Conservation (phyloP, 768 basidiomycete genomes). For the Suillus plorans region DNA sequence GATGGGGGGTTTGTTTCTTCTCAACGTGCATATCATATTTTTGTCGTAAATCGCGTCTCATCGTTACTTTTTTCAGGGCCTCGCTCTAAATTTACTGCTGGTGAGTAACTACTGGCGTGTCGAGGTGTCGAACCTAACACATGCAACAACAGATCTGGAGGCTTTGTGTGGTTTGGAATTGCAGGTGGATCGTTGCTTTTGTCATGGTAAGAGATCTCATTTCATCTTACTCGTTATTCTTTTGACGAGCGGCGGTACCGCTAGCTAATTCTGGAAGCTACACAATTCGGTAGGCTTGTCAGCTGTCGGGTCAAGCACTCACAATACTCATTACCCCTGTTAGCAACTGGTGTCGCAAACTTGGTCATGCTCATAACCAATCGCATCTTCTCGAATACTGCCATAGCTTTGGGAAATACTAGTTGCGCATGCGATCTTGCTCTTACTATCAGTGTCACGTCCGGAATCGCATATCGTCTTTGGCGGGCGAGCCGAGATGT, state of each 20-base stretch:
- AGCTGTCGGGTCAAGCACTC: background rate
- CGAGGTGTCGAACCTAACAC: background rate
- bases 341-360: background rate
- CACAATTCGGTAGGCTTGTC: background rate
- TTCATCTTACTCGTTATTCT: background rate
- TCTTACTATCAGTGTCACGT: conserved; percentile 13
- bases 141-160: conserved; percentile 4
- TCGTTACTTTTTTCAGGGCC: background rate
- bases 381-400: background rate
- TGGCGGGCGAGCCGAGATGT: conserved; percentile 11
- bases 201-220: background rate
- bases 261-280: conserved; percentile 4
- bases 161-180: conserved; percentile 2
- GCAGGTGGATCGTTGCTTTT: background rate
- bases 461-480: conserved; percentile 14
- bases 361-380: background rate
- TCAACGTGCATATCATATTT: background rate
- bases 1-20: conserved; percentile 5
- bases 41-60: background rate
- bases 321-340: background rate
- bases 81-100: conserved; percentile 5
- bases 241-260: background rate
- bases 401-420: background rate
- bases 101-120: background rate
- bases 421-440: conserved; percentile 12